Percentiles rank a stretch among this genome's conserved stretches.
Evolutionary conservation across 768 basidiomycete genomes (phyloP).

Genomic region (Naganishia antarctica): DNA sequence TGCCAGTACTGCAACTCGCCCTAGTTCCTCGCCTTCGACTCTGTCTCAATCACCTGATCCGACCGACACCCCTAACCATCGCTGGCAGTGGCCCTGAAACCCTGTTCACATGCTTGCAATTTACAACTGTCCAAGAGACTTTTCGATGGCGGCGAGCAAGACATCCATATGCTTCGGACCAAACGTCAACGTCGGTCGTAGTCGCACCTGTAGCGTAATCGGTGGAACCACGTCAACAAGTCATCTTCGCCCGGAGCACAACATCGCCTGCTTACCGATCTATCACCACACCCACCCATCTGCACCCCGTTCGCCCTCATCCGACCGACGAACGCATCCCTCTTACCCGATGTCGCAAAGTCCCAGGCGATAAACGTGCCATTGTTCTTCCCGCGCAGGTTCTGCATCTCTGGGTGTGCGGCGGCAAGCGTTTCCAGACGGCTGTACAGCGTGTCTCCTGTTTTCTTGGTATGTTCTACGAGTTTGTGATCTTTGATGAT

Average conservation of each 20-base stretch:
- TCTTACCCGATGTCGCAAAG: conserved; percentile 32
- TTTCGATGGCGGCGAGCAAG: conserved; percentile 34
- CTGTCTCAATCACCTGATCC: too few species aligned
- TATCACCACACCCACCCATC: conserved; percentile 48
- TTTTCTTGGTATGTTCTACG: conserved; percentile 46
- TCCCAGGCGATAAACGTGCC: conserved; percentile 53
- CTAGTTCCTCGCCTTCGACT: too few species aligned
- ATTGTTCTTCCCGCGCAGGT: conserved; percentile 45
- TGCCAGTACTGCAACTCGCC: too few species aligned
- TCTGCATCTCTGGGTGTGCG: conserved; percentile 33
- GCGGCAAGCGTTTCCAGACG: conserved; percentile 31
- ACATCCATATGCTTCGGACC: conserved; percentile 45
- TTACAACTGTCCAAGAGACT: conserved; percentile 33
- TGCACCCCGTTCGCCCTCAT: conserved; percentile 49
- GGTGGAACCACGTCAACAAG: background rate
- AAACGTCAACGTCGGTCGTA: conserved; percentile 50
- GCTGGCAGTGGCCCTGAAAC: too few species aligned
- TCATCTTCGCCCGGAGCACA: background rate
- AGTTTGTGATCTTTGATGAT: conserved; percentile 49
- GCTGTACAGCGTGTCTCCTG: conserved; percentile 42
- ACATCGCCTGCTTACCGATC: conserved; percentile 1
- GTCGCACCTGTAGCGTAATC: conserved; percentile 27
- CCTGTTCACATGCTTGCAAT: too few species aligned
- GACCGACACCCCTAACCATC: too few species aligned
- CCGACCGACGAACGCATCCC: conserved; percentile 46